Conservation (phyloP, 106 monocot species). For the Acorus gramineus region DNA sequence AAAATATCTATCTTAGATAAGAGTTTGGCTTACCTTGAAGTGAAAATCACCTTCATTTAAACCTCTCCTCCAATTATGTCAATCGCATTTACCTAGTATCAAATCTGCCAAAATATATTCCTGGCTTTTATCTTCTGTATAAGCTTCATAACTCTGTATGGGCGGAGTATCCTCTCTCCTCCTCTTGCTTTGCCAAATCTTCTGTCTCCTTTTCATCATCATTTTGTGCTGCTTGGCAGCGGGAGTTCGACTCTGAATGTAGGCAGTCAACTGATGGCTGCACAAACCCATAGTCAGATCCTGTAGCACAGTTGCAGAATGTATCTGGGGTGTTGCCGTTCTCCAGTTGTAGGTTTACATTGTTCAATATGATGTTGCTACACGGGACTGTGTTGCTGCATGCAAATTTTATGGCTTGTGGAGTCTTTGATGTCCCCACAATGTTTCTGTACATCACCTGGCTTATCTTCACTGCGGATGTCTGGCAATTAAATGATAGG, state of each 20-base stretch:
- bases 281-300: slow-evolving; percentile 70
- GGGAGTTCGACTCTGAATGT: slow-evolving; percentile 14
- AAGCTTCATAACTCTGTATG: slow-evolving; percentile 64
- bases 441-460: slow-evolving; percentile 68
- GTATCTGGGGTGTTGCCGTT: slow-evolving; percentile 49
- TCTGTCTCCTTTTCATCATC: not conserved
- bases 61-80: too few relatives aligned
- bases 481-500: slow-evolving; percentile 23
- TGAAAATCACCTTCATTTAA: too few relatives aligned
- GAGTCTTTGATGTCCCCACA: slow-evolving; percentile 61
- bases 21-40: too few relatives aligned
- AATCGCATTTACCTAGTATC: too few relatives aligned
- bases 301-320: slow-evolving; percentile 87
- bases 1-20: too few relatives aligned
- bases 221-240: slow-evolving; percentile 22
- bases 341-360: slow-evolving; percentile 58
- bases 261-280: slow-evolving; percentile 71
- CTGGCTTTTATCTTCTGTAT: not conserved
- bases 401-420: slow-evolving; percentile 64
- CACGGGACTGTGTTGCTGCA: slow-evolving; percentile 89
- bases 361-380: slow-evolving; percentile 68
- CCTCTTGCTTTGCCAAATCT: not conserved
- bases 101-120: too few relatives aligned
- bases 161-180: slow-evolving; percentile 1
- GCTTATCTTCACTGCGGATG: slow-evolving; percentile 82